Conservation (phyloP, 352 stramenopile genomes). For the Globisporangium perplexum region DNA sequence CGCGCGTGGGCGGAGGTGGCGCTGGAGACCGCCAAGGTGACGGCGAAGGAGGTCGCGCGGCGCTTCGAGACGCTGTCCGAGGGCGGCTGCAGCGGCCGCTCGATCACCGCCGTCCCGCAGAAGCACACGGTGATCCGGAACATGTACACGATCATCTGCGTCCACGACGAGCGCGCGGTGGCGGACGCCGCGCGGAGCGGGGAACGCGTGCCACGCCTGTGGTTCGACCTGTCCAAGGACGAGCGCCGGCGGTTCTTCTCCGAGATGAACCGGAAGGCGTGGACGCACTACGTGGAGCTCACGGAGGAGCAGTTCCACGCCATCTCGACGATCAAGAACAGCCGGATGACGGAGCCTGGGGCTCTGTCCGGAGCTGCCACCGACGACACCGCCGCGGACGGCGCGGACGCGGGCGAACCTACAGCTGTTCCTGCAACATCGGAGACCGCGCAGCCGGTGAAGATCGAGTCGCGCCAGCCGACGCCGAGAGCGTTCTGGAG, state of each 20-base stretch:
- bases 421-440: background rate
- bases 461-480: background rate
- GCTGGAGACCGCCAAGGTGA: background rate
- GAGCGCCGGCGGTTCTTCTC: background rate
- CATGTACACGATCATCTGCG: constrained; percentile 3
- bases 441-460: background rate
- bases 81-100: background rate
- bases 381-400: background rate
- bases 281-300: constrained; percentile 1
- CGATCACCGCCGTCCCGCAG: background rate
- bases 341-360: background rate
- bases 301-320: background rate
- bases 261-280: constrained; percentile 2
- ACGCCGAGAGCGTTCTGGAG: background rate
- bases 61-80: background rate
- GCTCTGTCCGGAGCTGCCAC: background rate
- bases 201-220: background rate
- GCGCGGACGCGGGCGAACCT: background rate
- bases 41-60: background rate
- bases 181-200: background rate
- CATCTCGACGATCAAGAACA: constrained; percentile 1
- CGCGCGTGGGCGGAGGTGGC: background rate
- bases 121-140: constrained; percentile 3
- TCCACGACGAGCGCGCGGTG: constrained; percentile 1
- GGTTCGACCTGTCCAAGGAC: constrained; percentile 2